Evolutionary conservation across 352 stramenopile species (phyloP), one percentile per base, ranked within the genome.

Genomic region (Globisporangium nodosum): DNA sequence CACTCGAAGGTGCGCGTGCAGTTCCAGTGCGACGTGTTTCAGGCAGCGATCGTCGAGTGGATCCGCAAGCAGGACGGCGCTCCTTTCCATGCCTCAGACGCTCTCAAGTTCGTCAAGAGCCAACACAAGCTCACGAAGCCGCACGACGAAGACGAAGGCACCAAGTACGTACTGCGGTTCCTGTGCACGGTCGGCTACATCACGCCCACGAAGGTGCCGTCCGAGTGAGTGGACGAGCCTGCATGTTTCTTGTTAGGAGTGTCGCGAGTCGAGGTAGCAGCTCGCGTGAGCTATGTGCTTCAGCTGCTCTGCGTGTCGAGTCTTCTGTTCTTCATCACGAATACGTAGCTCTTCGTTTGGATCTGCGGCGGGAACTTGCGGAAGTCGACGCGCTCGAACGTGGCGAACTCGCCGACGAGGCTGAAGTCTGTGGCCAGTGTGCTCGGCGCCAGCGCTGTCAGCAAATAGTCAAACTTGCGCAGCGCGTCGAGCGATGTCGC

Each of bases 31-130:
- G 78, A 69, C 30, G 20, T 51, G 30, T 55, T 75, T 15, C 78
- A 90, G 49, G 58, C 68, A 0, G 70, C 45, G 18, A 35, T 88
- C 55, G 37, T 90, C 8, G 74, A 90, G 39, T 90, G 78, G 78
- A 55, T 88, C 1, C 78, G 76, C 53, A 56, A 40, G 62, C 51
- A 31, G 39, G 6, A 35, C n/a, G 48, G 56, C 31, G 33, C 49
- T 9, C 18, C 18, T 3, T 62, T 62, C 39, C 48, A 56, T 21
- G 40, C 21, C 6, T 56, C 56, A 1, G 56, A 62, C 1, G 54
- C 27, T 18, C 11, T 60, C 31, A 27, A 37, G 15, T 54, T 54
- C 33, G 54, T 47, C 6, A 16, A 48, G 42, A 39, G 33, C 33
- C 46, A 51, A 21, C 46, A 51, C 12, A 7, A 35, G 20, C 20